phyloP scores from a whole-genome alignment of 2,329 filamentous ascomycete genomes.

The Monosporascus sp. region DNA sequence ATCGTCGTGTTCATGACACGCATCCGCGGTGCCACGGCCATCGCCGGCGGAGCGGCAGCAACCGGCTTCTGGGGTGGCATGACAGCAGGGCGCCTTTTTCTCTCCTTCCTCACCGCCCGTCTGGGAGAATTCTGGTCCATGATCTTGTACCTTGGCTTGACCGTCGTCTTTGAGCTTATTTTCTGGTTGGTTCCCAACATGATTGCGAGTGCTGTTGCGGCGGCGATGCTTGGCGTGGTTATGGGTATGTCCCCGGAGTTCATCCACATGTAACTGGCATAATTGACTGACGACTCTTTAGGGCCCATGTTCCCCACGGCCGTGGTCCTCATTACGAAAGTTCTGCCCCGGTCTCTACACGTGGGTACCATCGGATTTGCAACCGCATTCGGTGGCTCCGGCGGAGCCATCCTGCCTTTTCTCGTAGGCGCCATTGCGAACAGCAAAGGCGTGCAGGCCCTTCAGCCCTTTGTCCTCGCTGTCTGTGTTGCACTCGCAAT shows the following conservation, averaged over 20 bases:
- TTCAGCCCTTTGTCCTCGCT: conserved; percentile 52
- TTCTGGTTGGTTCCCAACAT: conserved; percentile 62
- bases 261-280: too few relatives aligned
- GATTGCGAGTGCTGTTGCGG: conserved; percentile 69
- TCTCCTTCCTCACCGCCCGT: background rate
- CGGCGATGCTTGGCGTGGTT: conserved; percentile 64
- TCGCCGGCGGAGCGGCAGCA: conserved; percentile 52
- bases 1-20: conserved; percentile 81
- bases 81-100: background rate
- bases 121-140: conserved; percentile 56
- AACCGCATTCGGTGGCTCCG: conserved; percentile 69
- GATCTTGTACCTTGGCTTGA: conserved; percentile 80
- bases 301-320: conserved; percentile 74
- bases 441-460: conserved; percentile 47
- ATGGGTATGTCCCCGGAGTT: conserved; percentile 62
- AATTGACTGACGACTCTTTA: conserved; percentile 25
- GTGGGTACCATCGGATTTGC: conserved; percentile 76
- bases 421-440: conserved; percentile 63
- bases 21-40: conserved; percentile 62
- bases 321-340: conserved; percentile 66
- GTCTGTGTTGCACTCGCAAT: conserved; percentile 28
- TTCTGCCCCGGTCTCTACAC: conserved; percentile 68
- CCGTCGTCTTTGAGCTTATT: conserved; percentile 61
- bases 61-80: too few relatives aligned
- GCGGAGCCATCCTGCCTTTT: conserved; percentile 63